These are phyloP conservation scores for Fulvia fulva DNA, from an alignment of 2,329 filamentous ascomycete species.

Conservation along the genomic window DNA sequence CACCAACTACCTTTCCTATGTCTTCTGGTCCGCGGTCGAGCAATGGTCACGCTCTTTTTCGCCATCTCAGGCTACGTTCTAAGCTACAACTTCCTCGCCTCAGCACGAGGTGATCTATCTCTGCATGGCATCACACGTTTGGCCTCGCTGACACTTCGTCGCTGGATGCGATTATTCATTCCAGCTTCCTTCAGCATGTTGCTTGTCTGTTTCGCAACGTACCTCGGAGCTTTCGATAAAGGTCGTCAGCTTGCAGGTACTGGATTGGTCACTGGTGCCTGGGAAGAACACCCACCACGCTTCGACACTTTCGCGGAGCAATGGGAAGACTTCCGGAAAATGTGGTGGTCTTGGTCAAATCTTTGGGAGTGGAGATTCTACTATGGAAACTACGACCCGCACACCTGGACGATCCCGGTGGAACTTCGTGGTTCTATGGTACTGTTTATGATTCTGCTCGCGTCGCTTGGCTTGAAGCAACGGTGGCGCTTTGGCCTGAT, in stretches of 20 bases:
- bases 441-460: slow-evolving; percentile 11
- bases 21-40: slow-evolving; percentile 15
- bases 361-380: slow-evolving; percentile 7
- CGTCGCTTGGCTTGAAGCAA: slow-evolving; percentile 8
- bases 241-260: slow-evolving; percentile 3
- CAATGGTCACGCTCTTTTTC: slow-evolving; percentile 18
- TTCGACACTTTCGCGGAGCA: neutral
- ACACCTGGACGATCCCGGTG: slow-evolving; percentile 15
- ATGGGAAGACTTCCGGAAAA: slow-evolving; percentile 1
- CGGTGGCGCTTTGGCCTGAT: slow-evolving; percentile 10
- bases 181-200: slow-evolving; percentile 16
- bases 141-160: slow-evolving; percentile 7
- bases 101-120: neutral
- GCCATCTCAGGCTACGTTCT: slow-evolving; percentile 17
- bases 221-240: slow-evolving; percentile 9
- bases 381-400: slow-evolving; percentile 9
- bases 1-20: slow-evolving; percentile 16
- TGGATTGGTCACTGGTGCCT: slow-evolving; percentile 6
- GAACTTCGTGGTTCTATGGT: slow-evolving; percentile 13
- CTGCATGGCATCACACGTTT: neutral
- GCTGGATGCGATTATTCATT: slow-evolving; percentile 11
- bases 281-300: slow-evolving; percentile 16
- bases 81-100: slow-evolving; percentile 12
- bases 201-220: slow-evolving; percentile 8
- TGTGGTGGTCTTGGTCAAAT: slow-evolving; percentile 11